Conservation (phyloP, 345 rosid genomes). For the Excoecaria cochinchinensis region DNA sequence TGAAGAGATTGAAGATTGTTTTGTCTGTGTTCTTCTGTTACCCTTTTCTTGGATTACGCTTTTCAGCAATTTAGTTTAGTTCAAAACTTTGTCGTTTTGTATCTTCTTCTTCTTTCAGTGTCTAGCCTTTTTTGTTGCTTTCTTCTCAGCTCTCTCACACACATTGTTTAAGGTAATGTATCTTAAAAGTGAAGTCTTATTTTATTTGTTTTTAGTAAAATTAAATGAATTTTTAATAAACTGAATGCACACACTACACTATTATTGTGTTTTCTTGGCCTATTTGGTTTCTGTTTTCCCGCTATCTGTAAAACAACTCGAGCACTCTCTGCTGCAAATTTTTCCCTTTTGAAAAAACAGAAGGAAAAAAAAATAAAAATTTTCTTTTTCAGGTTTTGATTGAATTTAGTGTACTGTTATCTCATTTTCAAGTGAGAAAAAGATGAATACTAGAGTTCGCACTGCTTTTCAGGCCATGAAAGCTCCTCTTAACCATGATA, state of each 20-base stretch:
- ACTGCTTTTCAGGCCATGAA: slow-evolving; percentile 63
- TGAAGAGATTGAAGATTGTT: neutral
- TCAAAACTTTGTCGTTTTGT: slow-evolving; percentile 50
- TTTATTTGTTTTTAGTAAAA: neutral
- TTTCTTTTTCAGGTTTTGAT: slow-evolving; percentile 27
- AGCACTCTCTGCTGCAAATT: neutral
- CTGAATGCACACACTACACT: neutral
- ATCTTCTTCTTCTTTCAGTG: slow-evolving; percentile 20
- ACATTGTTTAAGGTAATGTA: neutral
- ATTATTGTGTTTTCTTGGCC: slow-evolving; percentile 35
- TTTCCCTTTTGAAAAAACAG: neutral
- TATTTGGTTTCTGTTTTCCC: slow-evolving; percentile 68
- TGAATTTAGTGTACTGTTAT: slow-evolving; percentile 22
- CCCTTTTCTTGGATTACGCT: slow-evolving; percentile 35
- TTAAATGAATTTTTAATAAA: neutral
- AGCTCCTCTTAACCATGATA: slow-evolving; percentile 56
- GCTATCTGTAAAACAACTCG: slow-evolving; percentile 39
- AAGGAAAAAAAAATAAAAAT: neutral
- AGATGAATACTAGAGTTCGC: slow-evolving; percentile 74
- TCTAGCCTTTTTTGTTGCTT: slow-evolving; percentile 32
- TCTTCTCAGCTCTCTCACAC: slow-evolving; percentile 36
- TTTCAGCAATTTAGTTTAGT: slow-evolving; percentile 23
- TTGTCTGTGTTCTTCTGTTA: slow-evolving; percentile 26
- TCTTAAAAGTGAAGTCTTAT: neutral
- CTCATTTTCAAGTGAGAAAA: slow-evolving; percentile 31